Conservation (phyloP, 352 stramenopile genomes). For the Globisporangium takayamanum region DNA sequence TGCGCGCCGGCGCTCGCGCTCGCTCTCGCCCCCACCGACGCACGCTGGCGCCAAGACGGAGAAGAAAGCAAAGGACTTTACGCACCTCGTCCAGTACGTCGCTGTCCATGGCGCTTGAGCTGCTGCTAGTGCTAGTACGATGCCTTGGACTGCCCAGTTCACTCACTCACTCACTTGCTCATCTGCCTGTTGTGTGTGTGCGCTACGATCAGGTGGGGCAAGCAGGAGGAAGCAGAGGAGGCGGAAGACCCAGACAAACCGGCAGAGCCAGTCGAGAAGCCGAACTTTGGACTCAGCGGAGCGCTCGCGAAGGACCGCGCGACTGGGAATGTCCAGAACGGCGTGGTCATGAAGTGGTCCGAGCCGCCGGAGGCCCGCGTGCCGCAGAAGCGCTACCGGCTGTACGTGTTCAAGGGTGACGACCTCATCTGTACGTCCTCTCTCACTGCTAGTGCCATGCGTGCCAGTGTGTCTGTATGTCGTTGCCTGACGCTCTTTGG, state of each 20-base stretch:
- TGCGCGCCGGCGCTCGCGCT: conserved; percentile 17
- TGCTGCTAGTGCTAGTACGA: not conserved
- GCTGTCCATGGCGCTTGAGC: not conserved
- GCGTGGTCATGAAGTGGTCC: conserved; percentile 96
- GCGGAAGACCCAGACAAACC: conserved; percentile 18
- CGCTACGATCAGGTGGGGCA: conserved; percentile 49
- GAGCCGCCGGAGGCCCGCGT: conserved; percentile 93
- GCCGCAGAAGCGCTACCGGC: conserved; percentile 89
- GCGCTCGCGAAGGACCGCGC: conserved; percentile 93
- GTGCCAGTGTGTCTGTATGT: not conserved
- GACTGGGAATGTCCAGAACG: conserved; percentile 95
- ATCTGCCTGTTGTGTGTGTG: not conserved
- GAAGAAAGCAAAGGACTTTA: conserved; percentile 50
- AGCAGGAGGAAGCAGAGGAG: conserved; percentile 56
- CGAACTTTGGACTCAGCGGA: conserved; percentile 97
- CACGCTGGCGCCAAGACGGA: conserved; percentile 17
- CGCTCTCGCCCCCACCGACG: conserved; percentile 18
- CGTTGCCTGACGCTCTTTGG: not conserved
- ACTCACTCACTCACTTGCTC: not conserved
- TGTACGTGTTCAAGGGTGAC: conserved; percentile 97
- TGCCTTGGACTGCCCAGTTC: not conserved
- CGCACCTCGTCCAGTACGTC: conserved; percentile 47
- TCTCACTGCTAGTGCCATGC: not conserved
- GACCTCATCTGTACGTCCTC: conserved; percentile 51
- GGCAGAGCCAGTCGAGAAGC: conserved; percentile 77